These are phyloP conservation scores for Orbilia javanica DNA, from an alignment of 2,329 filamentous ascomycete species.

Conservation along the genomic window DNA sequence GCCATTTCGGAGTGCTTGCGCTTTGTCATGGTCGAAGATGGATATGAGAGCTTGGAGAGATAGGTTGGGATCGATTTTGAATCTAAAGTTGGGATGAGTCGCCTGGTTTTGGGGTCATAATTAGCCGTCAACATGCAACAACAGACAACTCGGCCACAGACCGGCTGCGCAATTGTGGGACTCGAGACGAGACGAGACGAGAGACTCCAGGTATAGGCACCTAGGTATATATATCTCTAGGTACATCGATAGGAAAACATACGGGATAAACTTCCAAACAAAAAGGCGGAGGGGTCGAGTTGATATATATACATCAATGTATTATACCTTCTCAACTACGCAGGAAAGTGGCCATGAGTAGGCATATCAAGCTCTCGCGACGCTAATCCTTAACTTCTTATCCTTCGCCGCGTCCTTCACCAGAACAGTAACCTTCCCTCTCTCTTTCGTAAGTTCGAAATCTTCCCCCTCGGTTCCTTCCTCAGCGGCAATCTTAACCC, in stretches of 20 bases:
- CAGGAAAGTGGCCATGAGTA: neutral
- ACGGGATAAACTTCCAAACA: no score
- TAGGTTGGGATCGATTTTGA: neutral
- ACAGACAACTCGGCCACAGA: slow-evolving; percentile 5
- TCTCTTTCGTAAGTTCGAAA: slow-evolving; percentile 30
- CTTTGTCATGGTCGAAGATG: slow-evolving; percentile 37
- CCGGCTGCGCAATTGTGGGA: no score
- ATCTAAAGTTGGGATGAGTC: slow-evolving; percentile 12
- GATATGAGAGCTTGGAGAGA: neutral
- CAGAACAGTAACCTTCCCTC: slow-evolving; percentile 39
- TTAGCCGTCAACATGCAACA: slow-evolving; percentile 15
- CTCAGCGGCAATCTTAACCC: slow-evolving; percentile 43
- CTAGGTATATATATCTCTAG: no score
- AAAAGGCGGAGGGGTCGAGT: no score
- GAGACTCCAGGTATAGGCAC: neutral
- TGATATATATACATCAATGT: no score
- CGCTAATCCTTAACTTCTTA: slow-evolving; percentile 49
- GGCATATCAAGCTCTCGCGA: slow-evolving; percentile 34
- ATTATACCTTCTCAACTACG: no score
- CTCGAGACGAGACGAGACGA: neutral
- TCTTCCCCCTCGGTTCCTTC: slow-evolving; percentile 40
- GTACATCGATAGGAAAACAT: no score
- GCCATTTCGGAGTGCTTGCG: slow-evolving; percentile 51
- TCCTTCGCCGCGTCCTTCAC: slow-evolving; percentile 49
- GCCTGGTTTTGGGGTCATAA: neutral